phyloP scores from a whole-genome alignment of 805 yeast species.

The Saturnispora besseyi region DNA sequence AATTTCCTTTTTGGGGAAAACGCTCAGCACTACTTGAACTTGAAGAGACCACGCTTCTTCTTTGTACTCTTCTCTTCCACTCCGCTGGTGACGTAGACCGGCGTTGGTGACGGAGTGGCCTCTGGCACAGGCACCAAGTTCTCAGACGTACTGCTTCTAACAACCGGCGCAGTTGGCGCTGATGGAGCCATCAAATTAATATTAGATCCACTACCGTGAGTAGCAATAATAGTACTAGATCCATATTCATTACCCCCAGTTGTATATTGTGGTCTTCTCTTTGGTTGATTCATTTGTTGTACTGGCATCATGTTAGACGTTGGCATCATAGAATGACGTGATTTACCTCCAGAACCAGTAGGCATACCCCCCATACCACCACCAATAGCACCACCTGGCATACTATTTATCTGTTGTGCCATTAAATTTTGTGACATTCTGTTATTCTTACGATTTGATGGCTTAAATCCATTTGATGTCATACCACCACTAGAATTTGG shows the following conservation, averaged over 20 bases:
- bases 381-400: constrained; percentile 12
- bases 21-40: constrained; percentile 2
- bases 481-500: background rate
- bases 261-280: background rate
- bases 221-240: too few relatives aligned
- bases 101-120: constrained; percentile 27
- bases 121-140: constrained; percentile 23
- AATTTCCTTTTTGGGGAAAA: background rate
- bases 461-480: constrained; percentile 23
- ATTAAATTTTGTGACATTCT: constrained; percentile 33
- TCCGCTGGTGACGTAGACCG: constrained; percentile 47
- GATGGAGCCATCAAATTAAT: background rate
- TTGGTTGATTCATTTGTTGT: background rate
- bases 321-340: constrained; percentile 27
- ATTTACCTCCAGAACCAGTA: background rate
- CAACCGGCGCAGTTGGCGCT: constrained; percentile 4
- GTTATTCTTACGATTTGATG: constrained; percentile 36
- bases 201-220: background rate
- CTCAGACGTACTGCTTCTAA: background rate
- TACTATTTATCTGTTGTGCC: constrained; percentile 17
- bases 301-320: background rate
- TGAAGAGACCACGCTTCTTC: constrained; percentile 25
- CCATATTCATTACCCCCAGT: background rate
- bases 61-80: constrained; percentile 23
- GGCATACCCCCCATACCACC: constrained; percentile 22